Conservation (phyloP, 176 grass and related monocot species). For the Calamus simplicifolius region DNA sequence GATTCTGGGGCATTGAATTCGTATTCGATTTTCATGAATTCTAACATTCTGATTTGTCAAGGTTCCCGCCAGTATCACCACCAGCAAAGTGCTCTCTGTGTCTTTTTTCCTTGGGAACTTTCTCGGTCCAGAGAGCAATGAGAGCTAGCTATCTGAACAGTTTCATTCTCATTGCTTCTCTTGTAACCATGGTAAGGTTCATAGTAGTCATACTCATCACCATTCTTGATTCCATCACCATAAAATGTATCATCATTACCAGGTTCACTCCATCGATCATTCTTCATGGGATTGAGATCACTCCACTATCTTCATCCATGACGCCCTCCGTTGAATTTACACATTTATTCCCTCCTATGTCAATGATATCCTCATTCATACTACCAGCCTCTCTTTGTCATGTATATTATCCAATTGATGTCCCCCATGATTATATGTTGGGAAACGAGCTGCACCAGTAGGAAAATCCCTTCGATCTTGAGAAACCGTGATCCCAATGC, state of each 20-base stretch:
- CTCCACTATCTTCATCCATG: slow-evolving; percentile 16
- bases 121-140: slow-evolving; percentile 13
- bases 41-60: slow-evolving; percentile 29
- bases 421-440: background rate
- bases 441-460: background rate
- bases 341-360: slow-evolving; percentile 13
- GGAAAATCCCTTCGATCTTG: slow-evolving; percentile 9
- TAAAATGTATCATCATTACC: slow-evolving; percentile 20
- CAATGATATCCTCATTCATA: slow-evolving; percentile 2
- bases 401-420: slow-evolving; percentile 3
- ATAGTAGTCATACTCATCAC: slow-evolving; percentile 33
- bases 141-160: slow-evolving; percentile 18
- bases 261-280: slow-evolving; percentile 46
- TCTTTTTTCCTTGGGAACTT: slow-evolving; percentile 19
- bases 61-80: slow-evolving; percentile 11
- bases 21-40: too few relatives aligned
- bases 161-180: slow-evolving; percentile 28
- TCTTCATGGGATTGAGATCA: slow-evolving; percentile 27
- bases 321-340: slow-evolving; percentile 15
- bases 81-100: slow-evolving; percentile 17
- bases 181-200: slow-evolving; percentile 57
- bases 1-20: too few relatives aligned
- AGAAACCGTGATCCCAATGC: slow-evolving; percentile 20
- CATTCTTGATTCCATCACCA: background rate
- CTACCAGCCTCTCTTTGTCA: slow-evolving; percentile 14